Conservation (phyloP, 148 eudicot species). For the Polygonum aviculare region DNA sequence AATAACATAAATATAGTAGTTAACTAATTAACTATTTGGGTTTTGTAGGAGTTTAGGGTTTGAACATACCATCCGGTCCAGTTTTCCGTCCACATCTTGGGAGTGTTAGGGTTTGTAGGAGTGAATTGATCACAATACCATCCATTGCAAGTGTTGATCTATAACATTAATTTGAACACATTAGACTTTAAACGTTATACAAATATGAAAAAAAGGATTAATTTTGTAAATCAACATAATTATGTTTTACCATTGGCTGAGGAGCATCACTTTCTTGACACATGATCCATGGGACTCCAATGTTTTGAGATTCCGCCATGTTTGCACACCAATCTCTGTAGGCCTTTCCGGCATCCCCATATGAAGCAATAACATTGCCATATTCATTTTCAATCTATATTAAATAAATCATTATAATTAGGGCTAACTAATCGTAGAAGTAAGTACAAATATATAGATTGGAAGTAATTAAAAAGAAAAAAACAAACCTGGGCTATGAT, state of each 20-base stretch:
- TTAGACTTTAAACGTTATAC: not conserved
- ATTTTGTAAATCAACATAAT: too few species aligned
- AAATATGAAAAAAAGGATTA: not conserved
- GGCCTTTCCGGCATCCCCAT: conserved; percentile 2
- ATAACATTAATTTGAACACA: not conserved
- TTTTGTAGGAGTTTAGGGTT: too few species aligned
- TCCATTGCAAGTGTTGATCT: conserved; percentile 53
- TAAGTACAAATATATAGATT: not conserved
- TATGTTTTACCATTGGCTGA: conserved; percentile 26
- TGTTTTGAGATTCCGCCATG: conserved; percentile 8
- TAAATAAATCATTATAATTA: not conserved
- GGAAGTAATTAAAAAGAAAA: not conserved
- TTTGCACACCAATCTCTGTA: conserved; percentile 7
- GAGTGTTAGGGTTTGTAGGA: conserved; percentile 28
- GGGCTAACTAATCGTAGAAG: not conserved
- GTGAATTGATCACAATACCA: conserved; percentile 39
- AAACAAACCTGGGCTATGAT: conserved; percentile 6
- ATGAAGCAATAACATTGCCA: not conserved
- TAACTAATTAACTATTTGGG: not conserved
- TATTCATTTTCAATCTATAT: conserved; percentile 11
- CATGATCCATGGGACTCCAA: conserved; percentile 46
- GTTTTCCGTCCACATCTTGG: conserved; percentile 63
- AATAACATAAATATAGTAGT: not conserved
- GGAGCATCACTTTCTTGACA: conserved; percentile 47
- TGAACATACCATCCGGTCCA: conserved; percentile 56